Conservation (phyloP, 1,284 basidiomycete species). For the Ustilago crameri region DNA sequence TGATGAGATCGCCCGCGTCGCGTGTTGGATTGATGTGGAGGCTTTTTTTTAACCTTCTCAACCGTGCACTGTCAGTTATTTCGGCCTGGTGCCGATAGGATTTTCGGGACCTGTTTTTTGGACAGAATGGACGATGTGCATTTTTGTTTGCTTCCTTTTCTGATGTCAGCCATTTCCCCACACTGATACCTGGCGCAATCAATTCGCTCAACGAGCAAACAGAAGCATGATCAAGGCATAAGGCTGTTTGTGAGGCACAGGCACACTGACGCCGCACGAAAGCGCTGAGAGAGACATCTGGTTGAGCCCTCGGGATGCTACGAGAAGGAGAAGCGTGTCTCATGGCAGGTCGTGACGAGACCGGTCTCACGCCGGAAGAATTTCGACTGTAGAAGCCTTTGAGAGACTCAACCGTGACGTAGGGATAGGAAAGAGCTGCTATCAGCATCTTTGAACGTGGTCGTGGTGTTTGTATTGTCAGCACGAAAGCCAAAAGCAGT, state of each 20-base stretch:
- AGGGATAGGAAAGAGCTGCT: not conserved
- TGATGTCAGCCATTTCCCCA: slow-evolving; percentile 1
- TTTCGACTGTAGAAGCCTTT: slow-evolving; percentile 1
- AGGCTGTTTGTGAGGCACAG: too few species aligned
- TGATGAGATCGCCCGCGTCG: slow-evolving; percentile 33
- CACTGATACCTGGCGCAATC: not conserved
- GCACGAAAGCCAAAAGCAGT: too few species aligned
- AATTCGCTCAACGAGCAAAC: not conserved
- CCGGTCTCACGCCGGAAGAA: too few species aligned
- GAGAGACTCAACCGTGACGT: slow-evolving; percentile 4
- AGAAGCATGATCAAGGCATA: not conserved
- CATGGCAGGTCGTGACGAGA: too few species aligned
- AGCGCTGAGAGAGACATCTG: too few species aligned
- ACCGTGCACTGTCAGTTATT: slow-evolving; percentile 16
- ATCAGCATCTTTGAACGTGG: too few species aligned
- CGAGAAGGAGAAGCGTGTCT: too few species aligned
- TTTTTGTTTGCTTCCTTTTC: slow-evolving; percentile 5
- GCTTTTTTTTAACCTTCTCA: slow-evolving; percentile 16
- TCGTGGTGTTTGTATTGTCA: slow-evolving; percentile 7
- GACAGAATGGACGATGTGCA: slow-evolving; percentile 1
- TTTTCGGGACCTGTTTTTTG: slow-evolving; percentile 34
- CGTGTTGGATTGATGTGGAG: slow-evolving; percentile 39
- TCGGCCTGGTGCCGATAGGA: not conserved
- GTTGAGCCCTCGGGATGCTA: too few species aligned
- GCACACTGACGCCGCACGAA: too few species aligned